phyloP scores from a whole-genome alignment of 2,329 filamentous ascomycete species.

The Colletotrichum sp. region DNA sequence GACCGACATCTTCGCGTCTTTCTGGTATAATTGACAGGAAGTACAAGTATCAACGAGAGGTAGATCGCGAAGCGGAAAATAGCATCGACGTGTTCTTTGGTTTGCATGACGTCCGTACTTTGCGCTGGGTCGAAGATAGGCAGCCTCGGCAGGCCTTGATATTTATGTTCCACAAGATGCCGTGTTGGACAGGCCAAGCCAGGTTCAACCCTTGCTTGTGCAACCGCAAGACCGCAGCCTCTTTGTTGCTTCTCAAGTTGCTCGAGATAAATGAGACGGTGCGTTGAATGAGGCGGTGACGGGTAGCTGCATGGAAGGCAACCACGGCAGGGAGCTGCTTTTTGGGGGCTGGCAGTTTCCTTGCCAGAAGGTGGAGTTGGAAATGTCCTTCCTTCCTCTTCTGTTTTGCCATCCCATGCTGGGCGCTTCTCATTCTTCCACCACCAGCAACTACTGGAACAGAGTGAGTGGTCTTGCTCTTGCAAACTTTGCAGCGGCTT shows the following conservation, averaged over 20 bases:
- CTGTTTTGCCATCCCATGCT: neutral
- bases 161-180: neutral
- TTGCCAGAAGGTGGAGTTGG: neutral
- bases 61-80: neutral
- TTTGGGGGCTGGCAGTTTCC: neutral
- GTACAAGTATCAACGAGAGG: neutral
- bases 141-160: neutral
- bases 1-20: neutral
- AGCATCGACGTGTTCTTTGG: neutral
- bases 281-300: neutral
- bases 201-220: neutral
- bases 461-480: neutral
- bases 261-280: neutral
- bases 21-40: neutral
- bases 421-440: neutral
- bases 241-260: neutral
- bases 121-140: neutral
- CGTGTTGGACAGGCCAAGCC: neutral
- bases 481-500: neutral
- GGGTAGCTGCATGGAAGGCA: neutral
- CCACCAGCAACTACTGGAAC: neutral
- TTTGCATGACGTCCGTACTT: neutral
- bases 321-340: neutral
- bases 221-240: neutral
- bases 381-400: neutral